phyloP scores from a whole-genome alignment of 768 basidiomycete species.

The Lentinula aciculospora region DNA sequence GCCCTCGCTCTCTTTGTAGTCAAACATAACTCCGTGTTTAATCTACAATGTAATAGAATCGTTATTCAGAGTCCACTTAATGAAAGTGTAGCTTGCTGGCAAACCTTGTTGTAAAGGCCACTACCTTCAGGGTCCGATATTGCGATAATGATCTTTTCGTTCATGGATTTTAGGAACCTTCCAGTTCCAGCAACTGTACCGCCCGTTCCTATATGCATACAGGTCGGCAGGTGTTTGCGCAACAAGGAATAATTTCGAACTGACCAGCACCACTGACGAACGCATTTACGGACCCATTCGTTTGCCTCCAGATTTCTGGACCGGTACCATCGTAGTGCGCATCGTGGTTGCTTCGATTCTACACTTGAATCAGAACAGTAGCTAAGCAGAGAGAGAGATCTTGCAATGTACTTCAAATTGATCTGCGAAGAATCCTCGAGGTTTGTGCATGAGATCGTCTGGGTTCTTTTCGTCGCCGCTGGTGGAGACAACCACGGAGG shows the following conservation, averaged over 20 bases:
- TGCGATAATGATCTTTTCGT: constrained; percentile 60
- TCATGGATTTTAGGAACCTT: constrained; percentile 70
- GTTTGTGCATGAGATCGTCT: constrained; percentile 34
- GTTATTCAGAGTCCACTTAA: not conserved
- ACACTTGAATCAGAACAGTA: not conserved
- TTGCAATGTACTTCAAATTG: constrained; percentile 73
- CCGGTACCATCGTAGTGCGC: constrained; percentile 90
- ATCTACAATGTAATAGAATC: constrained; percentile 37
- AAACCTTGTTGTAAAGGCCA: constrained; percentile 90
- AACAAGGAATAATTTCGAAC: constrained; percentile 8
- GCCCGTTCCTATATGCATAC: constrained; percentile 65
- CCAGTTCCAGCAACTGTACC: constrained; percentile 91
- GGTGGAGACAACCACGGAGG: constrained; percentile 49
- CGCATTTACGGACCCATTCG: constrained; percentile 72
- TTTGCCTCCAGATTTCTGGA: constrained; percentile 94
- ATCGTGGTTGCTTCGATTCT: constrained; percentile 87
- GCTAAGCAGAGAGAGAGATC: not conserved
- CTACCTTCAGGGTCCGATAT: constrained; percentile 92
- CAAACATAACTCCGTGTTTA: constrained; percentile 92
- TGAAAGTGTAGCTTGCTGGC: not conserved
- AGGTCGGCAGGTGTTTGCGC: not conserved
- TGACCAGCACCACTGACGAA: constrained; percentile 89
- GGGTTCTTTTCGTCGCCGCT: constrained; percentile 36
- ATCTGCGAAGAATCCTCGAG: constrained; percentile 89
- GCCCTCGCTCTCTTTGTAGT: constrained; percentile 88